Evolutionary conservation across 352 stramenopile species (phyloP).

Genomic region (Albugo candida): DNA sequence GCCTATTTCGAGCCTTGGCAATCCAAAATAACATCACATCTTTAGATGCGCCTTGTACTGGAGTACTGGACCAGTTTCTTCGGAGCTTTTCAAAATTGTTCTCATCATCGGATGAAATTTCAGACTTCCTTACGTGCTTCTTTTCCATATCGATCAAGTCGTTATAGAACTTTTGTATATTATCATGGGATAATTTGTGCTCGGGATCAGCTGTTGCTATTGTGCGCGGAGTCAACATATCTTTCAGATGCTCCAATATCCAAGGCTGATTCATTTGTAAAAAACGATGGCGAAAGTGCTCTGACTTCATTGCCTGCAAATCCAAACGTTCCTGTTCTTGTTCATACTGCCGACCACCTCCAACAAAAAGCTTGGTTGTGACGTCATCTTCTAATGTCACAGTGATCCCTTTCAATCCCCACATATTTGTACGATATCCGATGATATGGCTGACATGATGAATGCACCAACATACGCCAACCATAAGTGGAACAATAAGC

Average conservation of each 20-base stretch:
- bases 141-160: slow-evolving; percentile 86
- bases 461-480: slow-evolving; percentile 51
- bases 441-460: slow-evolving; percentile 33
- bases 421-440: slow-evolving; percentile 73
- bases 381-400: slow-evolving; percentile 93
- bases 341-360: slow-evolving; percentile 84
- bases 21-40: slow-evolving; percentile 88
- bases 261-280: slow-evolving; percentile 93
- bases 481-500: slow-evolving; percentile 77
- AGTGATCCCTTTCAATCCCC: slow-evolving; percentile 83
- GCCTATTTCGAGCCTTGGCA: slow-evolving; percentile 80
- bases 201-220: slow-evolving; percentile 44
- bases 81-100: slow-evolving; percentile 81
- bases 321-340: slow-evolving; percentile 91
- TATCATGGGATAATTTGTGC: slow-evolving; percentile 80
- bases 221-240: slow-evolving; percentile 88
- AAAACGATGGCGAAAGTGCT: slow-evolving; percentile 92
- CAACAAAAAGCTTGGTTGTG: slow-evolving; percentile 85
- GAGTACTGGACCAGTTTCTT: slow-evolving; percentile 68
- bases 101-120: slow-evolving; percentile 86
- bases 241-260: slow-evolving; percentile 91
- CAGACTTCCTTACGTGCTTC: slow-evolving; percentile 51
- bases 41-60: slow-evolving; percentile 58
- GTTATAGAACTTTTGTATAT: slow-evolving; percentile 91
- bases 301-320: slow-evolving; percentile 91